Base-by-base conservation (phyloP, 176 grass and related monocot species). In the Oryza glumipatula region DNA sequence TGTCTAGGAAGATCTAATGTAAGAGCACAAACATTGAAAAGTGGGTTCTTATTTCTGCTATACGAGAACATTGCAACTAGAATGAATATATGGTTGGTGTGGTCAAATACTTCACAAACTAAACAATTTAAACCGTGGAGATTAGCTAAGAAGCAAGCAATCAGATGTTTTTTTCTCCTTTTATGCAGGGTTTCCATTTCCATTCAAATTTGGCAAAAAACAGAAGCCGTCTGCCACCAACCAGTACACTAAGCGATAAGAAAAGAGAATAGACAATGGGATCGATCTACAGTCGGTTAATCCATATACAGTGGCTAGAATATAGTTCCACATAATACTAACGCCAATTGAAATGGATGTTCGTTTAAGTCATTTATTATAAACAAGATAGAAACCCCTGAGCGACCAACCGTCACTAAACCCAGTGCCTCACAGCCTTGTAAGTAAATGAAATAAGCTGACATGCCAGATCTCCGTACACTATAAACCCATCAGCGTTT, bases 41-140 rank as follows among this genome's bases (percentile, higher is more conserved):
- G 32, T 73, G 15, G n/a, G 24, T 51, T 14, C 32, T 51, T 14
- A 21, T 32, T 60, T 69, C 19, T 44, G 63, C 33, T 33, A 32
- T 8, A 58, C 43, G 23, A 58, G 75, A 56, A 68, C 2, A 80
- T 44, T 61, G 11, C 2, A 60, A 16, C 14, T 36, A 66, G 17
- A 19, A 67, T 39, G 13, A 84, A 70, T 38, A 78, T 78, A 77
- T 65, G 58, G 56, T 67, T 79, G 24, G 38, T 46, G 39, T 6
- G 13, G 26, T 28, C 75, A 85, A 24, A 64, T 73, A 54, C 4
- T 44, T 48, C 23, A 67, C 19, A 23, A 21, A 19, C 2, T 36
- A 69, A 47, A 45, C n/a, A 14, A 24, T 60, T n/a, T 36, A 76
- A 61, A 81, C 7, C 11, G 32, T 5, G 22, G 22, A 60, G 10